Conservation (phyloP, 202 grass and related monocot genomes). For the Zizania palustris region DNA sequence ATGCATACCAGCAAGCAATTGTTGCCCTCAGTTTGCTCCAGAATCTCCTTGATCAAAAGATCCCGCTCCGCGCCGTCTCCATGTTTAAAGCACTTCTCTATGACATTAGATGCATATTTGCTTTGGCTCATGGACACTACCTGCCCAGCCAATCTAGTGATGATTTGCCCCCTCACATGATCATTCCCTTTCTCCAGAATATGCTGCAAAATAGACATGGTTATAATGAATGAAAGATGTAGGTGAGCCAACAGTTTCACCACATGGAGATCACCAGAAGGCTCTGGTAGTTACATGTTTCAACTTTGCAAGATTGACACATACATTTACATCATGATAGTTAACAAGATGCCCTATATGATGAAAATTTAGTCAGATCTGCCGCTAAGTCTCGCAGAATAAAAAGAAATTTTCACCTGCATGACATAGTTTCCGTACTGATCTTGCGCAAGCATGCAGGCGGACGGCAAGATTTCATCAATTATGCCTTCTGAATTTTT, state of each 20-base stretch:
- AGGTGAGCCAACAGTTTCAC: not conserved
- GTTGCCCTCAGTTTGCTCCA: conserved; percentile 84
- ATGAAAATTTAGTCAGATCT: not conserved
- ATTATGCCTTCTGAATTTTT: conserved; percentile 72
- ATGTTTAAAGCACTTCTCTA: conserved; percentile 90
- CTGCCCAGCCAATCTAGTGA: conserved; percentile 71
- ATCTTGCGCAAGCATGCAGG: conserved; percentile 82
- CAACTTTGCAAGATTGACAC: conserved; percentile 3
- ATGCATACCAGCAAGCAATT: conserved; percentile 69
- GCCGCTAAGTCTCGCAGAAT: conserved; percentile 4
- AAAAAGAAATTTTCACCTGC: conserved; percentile 62
- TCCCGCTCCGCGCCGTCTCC: conserved; percentile 59
- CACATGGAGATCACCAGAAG: not conserved
- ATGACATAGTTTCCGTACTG: conserved; percentile 98
- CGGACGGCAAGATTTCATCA: conserved; percentile 89
- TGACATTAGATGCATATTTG: conserved; percentile 93
- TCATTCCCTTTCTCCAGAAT: conserved; percentile 75
- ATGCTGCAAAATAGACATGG: conserved; percentile 58
- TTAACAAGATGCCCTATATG: not conserved
- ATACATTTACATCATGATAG: not conserved
- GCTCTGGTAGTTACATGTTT: not conserved
- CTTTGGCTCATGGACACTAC: conserved; percentile 93
- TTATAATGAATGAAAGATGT: conserved; percentile 21
- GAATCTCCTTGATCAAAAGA: conserved; percentile 69
- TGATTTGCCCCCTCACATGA: conserved; percentile 77